Percentiles rank a stretch among this genome's conserved stretches.
Conservation (phyloP, 2,329 filamentous ascomycete species). For the Cytospora leucostoma region DNA sequence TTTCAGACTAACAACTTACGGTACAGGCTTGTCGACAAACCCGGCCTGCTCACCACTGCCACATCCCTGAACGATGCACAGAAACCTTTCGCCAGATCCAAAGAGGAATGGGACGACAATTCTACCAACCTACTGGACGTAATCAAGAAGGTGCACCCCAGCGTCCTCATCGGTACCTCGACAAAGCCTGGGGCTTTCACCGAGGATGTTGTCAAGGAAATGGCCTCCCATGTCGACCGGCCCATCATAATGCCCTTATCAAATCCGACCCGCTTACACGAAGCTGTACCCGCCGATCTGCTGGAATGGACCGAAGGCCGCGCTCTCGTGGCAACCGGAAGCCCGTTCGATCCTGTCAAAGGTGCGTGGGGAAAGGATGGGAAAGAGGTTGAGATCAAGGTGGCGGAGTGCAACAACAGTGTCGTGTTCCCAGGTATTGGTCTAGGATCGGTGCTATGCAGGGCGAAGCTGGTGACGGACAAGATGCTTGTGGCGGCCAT, state of each 20-base stretch:
- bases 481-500: constrained; percentile 82
- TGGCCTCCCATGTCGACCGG: constrained; percentile 70
- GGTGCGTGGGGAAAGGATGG: constrained; percentile 55
- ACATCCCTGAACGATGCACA: constrained; percentile 59
- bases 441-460: constrained; percentile 72
- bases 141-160: constrained; percentile 71
- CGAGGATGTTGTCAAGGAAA: constrained; percentile 70
- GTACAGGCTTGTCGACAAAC: constrained; percentile 75
- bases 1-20: neutral
- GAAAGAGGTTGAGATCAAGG: constrained; percentile 46
- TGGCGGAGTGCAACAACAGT: constrained; percentile 86
- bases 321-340: constrained; percentile 80
- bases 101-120: constrained; percentile 62
- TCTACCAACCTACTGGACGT: constrained; percentile 64
- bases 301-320: constrained; percentile 76
- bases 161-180: constrained; percentile 82
- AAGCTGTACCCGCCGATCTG: constrained; percentile 76
- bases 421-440: constrained; percentile 86
- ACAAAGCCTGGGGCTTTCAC: constrained; percentile 78
- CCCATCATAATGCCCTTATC: constrained; percentile 82
- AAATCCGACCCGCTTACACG: constrained; percentile 82
- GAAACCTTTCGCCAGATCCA: constrained; percentile 63
- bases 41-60: constrained; percentile 69
- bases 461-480: constrained; percentile 67
- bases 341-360: constrained; percentile 75